Evolutionary conservation across 2,329 filamentous ascomycete genomes (phyloP).

Genomic region (Verticillium zaregamsianum): DNA sequence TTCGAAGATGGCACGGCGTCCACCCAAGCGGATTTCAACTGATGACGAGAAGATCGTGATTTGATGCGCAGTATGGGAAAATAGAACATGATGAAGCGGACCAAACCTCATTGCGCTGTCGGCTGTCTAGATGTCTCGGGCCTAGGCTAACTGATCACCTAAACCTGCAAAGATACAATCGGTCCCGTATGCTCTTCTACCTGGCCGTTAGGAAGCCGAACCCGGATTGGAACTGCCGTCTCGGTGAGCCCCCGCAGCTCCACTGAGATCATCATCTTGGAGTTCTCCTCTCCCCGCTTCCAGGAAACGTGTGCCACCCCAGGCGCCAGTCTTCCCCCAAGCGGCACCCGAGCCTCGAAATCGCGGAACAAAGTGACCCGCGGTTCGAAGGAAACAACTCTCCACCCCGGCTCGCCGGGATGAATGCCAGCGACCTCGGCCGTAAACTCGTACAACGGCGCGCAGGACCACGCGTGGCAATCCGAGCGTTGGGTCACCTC

Average conservation of each 20-base stretch:
- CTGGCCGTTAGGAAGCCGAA: too few species aligned
- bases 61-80: too few species aligned
- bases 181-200: too few species aligned
- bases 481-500: constrained; percentile 13
- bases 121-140: too few species aligned
- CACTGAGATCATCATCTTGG: neutral
- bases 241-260: neutral
- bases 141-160: too few species aligned
- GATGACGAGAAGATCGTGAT: too few species aligned
- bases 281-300: neutral
- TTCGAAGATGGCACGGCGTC: too few species aligned
- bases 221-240: neutral
- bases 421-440: constrained; percentile 13
- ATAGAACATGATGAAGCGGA: too few species aligned
- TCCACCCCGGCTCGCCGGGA: constrained; percentile 9
- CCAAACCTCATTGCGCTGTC: too few species aligned
- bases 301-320: neutral
- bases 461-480: constrained; percentile 17
- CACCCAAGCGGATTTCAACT: too few species aligned
- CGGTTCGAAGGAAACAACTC: constrained; percentile 9
- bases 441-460: constrained; percentile 15
- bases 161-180: too few species aligned
- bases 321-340: neutral
- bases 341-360: neutral
- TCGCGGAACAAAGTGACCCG: neutral